A percentile compares a stretch with the other conserved stretches of the same genome.
These are phyloP conservation scores for Arthrobotrys pseudoclavata DNA, from an alignment of 2,329 filamentous ascomycete genomes.

Conservation along the genomic window DNA sequence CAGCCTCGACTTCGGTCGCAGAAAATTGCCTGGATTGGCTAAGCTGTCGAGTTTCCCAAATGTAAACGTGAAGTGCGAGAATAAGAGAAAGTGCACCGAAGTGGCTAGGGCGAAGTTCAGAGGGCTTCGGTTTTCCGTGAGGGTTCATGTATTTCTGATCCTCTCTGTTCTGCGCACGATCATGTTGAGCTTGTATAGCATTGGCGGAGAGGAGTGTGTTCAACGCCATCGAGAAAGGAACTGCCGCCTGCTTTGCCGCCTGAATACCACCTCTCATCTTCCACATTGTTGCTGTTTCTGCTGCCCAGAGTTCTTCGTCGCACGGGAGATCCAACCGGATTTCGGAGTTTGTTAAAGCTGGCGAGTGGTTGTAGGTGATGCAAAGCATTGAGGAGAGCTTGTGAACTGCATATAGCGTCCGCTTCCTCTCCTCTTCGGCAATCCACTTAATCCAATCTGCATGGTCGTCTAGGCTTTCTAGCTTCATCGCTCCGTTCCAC, in stretches of 20 bases:
- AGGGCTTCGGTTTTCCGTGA: slow-evolving; percentile 49
- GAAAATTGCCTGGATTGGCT: slow-evolving; percentile 86
- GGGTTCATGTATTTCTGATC: slow-evolving; percentile 73
- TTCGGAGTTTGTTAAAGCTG: slow-evolving; percentile 92
- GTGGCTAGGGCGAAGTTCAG: slow-evolving; percentile 75
- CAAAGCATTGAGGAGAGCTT: slow-evolving; percentile 90
- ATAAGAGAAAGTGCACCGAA: slow-evolving; percentile 93
- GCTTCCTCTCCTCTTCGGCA: slow-evolving; percentile 86
- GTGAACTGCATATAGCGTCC: slow-evolving; percentile 91
- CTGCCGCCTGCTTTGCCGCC: slow-evolving; percentile 77
- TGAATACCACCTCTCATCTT: slow-evolving; percentile 79
- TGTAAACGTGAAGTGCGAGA: slow-evolving; percentile 95
- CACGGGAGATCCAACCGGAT: slow-evolving; percentile 90
- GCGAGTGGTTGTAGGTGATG: slow-evolving; percentile 91
- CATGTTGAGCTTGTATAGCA: slow-evolving; percentile 45
- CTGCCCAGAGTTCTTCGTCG: slow-evolving; percentile 90
- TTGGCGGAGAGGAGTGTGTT: slow-evolving; percentile 84
- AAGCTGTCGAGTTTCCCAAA: slow-evolving; percentile 96
- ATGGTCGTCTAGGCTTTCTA: slow-evolving; percentile 70
- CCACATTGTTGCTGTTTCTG: slow-evolving; percentile 86
- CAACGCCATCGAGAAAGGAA: slow-evolving; percentile 85
- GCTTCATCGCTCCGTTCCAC: slow-evolving; percentile 64
- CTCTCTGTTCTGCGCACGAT: slow-evolving; percentile 65
- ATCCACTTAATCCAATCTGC: slow-evolving; percentile 93
- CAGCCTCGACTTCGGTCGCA: slow-evolving; percentile 89